phyloP scores from a whole-genome alignment of 345 rosid species.

The Populus davidiana region DNA sequence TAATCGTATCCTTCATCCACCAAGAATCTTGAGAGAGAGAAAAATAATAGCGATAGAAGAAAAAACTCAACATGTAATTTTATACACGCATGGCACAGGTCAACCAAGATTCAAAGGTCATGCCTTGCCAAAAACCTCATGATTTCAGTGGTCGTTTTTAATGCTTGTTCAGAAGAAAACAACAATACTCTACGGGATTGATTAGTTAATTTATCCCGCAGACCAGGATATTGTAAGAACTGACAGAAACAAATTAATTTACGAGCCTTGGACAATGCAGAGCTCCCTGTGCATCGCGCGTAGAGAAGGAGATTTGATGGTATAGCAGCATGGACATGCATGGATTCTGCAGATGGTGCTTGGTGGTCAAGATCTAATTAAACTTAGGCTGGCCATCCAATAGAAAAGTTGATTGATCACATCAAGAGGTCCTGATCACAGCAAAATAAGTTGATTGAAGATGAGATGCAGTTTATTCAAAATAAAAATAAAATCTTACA shows the following conservation, averaged over 20 bases:
- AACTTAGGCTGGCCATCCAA: constrained; percentile 24
- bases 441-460: constrained; percentile 19
- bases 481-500: constrained; percentile 11
- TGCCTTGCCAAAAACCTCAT: not conserved
- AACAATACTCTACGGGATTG: not conserved
- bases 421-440: constrained; percentile 23
- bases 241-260: too few relatives aligned
- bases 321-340: too few relatives aligned
- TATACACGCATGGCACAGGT: not conserved
- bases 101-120: constrained; percentile 13
- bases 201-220: too few relatives aligned
- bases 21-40: constrained; percentile 2
- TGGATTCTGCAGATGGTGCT: too few relatives aligned
- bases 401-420: constrained; percentile 22
- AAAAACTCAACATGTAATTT: not conserved
- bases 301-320: too few relatives aligned
- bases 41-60: not conserved
- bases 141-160: not conserved
- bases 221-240: too few relatives aligned
- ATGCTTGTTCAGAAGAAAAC: not conserved
- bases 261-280: too few relatives aligned
- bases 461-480: constrained; percentile 24
- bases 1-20: constrained; percentile 19
- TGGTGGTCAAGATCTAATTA: not conserved
- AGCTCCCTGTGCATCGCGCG: too few relatives aligned